Percentiles rank a stretch among this genome's conserved stretches.
Conservation (phyloP, 768 basidiomycete genomes). For the Psilocybe subaeruginosa region DNA sequence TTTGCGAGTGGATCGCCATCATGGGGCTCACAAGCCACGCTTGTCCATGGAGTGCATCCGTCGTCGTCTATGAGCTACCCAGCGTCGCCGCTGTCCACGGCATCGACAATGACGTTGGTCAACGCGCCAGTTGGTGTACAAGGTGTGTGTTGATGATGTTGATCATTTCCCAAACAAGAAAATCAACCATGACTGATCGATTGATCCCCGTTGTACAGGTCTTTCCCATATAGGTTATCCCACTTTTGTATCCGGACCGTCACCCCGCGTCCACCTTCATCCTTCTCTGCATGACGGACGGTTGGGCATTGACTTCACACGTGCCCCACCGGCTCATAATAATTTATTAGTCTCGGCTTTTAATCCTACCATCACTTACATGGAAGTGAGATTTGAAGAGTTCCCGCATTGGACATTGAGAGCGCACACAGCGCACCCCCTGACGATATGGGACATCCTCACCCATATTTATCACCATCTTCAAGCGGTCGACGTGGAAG, state of each 20-base stretch:
- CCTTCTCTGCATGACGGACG: conserved; percentile 6
- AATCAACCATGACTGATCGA: conserved; percentile 4
- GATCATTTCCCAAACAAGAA: conserved; percentile 6
- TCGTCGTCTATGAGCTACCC: neutral
- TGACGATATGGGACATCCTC: conserved; percentile 1
- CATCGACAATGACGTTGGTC: conserved; percentile 8
- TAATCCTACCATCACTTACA: conserved; percentile 5
- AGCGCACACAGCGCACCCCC: neutral
- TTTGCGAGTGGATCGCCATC: neutral
- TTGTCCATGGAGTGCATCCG: neutral
- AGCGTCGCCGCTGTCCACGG: neutral
- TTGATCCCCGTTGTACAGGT: conserved; percentile 3
- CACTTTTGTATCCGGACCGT: neutral
- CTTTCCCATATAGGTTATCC: conserved; percentile 7
- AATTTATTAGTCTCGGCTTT: conserved; percentile 2
- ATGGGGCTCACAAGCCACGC: conserved; percentile 6
- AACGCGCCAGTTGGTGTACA: conserved; percentile 1
- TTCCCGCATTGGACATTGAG: conserved; percentile 8
- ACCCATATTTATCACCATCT: conserved; percentile 6
- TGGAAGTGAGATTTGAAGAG: conserved; percentile 7
- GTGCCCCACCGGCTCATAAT: neutral
- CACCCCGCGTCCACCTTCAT: neutral
- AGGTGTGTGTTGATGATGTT: conserved; percentile 6
- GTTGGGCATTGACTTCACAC: conserved; percentile 4
- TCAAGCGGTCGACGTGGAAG: conserved; percentile 2